These are phyloP conservation scores for Teratosphaeria destructans DNA, from an alignment of 2,329 filamentous ascomycete species.

Conservation along the genomic window DNA sequence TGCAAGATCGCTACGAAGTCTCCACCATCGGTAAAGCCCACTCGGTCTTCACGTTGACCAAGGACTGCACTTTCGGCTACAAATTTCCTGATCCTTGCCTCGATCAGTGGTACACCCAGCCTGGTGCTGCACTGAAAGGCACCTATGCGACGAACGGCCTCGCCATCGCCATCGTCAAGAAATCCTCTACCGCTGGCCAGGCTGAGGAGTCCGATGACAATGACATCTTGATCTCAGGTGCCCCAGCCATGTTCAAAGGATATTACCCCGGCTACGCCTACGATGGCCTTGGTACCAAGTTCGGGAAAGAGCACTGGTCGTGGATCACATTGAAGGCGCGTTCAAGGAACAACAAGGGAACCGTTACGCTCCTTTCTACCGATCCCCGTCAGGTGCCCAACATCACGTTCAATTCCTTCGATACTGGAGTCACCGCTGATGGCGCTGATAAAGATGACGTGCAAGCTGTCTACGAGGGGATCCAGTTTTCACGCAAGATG, in stretches of 20 bases:
- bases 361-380: slow-evolving; percentile 28
- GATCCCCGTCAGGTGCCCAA: slow-evolving; percentile 54
- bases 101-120: slow-evolving; percentile 31
- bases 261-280: slow-evolving; percentile 36
- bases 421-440: slow-evolving; percentile 22
- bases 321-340: slow-evolving; percentile 43
- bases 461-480: slow-evolving; percentile 44
- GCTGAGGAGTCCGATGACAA: slow-evolving; percentile 30
- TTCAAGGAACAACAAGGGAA: slow-evolving; percentile 50
- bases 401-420: slow-evolving; percentile 53
- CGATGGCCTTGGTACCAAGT: slow-evolving; percentile 21
- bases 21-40: slow-evolving; percentile 37
- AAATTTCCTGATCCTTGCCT: slow-evolving; percentile 32
- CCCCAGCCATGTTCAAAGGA: slow-evolving; percentile 38
- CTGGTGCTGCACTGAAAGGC: slow-evolving; percentile 22
- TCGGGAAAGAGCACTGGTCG: slow-evolving; percentile 30
- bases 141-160: slow-evolving; percentile 43
- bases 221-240: slow-evolving; percentile 48
- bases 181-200: slow-evolving; percentile 25
- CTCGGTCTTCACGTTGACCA: slow-evolving; percentile 17
- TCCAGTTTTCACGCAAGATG: slow-evolving; percentile 39
- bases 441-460: slow-evolving; percentile 29
- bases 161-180: slow-evolving; percentile 37
- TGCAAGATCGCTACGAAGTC: slow-evolving; percentile 52
- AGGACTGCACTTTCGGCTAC: slow-evolving; percentile 27